Conservation (phyloP, 1,284 basidiomycete species). For the Thecaphora thlaspeos region DNA sequence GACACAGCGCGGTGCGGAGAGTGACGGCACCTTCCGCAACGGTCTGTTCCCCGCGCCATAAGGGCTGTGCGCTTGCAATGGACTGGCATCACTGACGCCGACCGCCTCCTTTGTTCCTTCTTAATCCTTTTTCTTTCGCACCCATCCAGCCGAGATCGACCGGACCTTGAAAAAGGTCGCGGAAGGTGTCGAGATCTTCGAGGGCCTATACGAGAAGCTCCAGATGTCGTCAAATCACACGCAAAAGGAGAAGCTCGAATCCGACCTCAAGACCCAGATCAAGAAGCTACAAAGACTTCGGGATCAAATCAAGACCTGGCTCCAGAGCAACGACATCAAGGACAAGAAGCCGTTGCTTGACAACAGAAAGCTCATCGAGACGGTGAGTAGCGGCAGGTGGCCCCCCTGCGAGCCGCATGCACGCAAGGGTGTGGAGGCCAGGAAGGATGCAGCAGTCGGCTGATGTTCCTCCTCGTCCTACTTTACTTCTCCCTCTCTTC, state of each 20-base stretch:
- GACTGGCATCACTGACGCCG: too few species aligned
- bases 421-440: too few species aligned
- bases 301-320: conserved; percentile 99
- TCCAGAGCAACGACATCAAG: conserved; percentile 97
- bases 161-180: conserved; percentile 56
- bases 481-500: too few species aligned
- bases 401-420: too few species aligned
- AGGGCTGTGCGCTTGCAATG: too few species aligned
- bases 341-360: conserved; percentile 93
- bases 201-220: conserved; percentile 56
- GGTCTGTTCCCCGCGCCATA: too few species aligned
- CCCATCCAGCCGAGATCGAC: conserved; percentile 52
- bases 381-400: conserved; percentile 68
- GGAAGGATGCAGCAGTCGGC: too few species aligned
- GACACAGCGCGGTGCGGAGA: too few species aligned
- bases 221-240: conserved; percentile 53
- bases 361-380: conserved; percentile 93
- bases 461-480: too few species aligned
- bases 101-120: neutral
- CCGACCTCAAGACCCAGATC: conserved; percentile 58
- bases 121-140: conserved; percentile 3
- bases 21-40: too few species aligned
- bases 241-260: conserved; percentile 58
- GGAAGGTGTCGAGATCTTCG: conserved; percentile 57
- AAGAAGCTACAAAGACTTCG: conserved; percentile 97